Conservation (phyloP, 768 basidiomycete genomes). For the Lactarius sanguifluus region DNA sequence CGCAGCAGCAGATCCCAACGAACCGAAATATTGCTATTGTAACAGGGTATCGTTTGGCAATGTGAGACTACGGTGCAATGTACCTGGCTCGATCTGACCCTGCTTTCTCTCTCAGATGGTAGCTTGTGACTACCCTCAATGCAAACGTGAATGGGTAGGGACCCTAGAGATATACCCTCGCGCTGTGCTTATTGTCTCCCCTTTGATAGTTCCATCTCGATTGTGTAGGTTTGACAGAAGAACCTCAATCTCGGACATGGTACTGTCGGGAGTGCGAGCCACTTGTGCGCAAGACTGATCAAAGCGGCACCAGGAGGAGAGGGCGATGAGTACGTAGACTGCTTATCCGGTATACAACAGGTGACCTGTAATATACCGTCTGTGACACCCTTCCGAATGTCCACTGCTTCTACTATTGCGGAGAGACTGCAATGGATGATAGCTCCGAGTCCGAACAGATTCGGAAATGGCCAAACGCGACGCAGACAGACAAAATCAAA, state of each 20-base stretch:
- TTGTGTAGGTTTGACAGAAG: constrained; percentile 60
- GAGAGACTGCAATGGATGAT: not conserved
- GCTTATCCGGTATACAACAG: not conserved
- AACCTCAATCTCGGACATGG: constrained; percentile 61
- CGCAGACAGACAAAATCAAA: no score
- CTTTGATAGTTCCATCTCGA: constrained; percentile 63
- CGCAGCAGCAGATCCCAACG: constrained; percentile 36
- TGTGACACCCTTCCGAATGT: constrained; percentile 9
- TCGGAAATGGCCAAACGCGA: no score
- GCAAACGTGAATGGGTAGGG: constrained; percentile 81
- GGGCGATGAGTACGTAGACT: constrained; percentile 30
- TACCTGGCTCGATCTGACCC: not conserved
- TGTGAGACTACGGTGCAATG: constrained; percentile 42
- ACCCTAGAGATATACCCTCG: constrained; percentile 18
- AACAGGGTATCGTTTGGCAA: constrained; percentile 77
- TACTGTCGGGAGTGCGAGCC: constrained; percentile 64
- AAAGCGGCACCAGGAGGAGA: constrained; percentile 35
- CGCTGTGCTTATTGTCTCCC: not conserved
- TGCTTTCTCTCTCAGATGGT: constrained; percentile 63
- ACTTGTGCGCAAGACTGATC: constrained; percentile 35
- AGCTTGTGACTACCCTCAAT: constrained; percentile 72
- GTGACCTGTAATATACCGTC: not conserved
- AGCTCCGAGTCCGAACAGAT: not conserved
- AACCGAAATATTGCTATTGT: constrained; percentile 79
- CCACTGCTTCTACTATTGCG: not conserved